A percentile compares a stretch with the other conserved stretches of the same genome.
phyloP scores from a whole-genome alignment of 495 filamentous ascomycete genomes.

The Cercophora samala region DNA sequence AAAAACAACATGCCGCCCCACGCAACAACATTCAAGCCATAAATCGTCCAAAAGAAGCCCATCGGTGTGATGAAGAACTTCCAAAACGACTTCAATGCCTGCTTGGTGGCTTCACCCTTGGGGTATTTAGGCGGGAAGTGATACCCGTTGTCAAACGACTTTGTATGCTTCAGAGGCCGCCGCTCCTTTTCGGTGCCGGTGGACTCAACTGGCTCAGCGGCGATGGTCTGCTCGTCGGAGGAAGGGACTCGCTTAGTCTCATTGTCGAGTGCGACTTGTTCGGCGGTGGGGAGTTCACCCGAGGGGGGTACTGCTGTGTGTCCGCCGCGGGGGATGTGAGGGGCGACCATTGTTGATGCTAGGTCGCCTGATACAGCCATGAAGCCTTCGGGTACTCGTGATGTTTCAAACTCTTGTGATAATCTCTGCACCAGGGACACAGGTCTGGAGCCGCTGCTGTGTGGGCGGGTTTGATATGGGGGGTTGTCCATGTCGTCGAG shows the following conservation, averaged over 20 bases:
- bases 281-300: background rate
- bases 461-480: background rate
- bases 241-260: background rate
- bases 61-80: conserved; percentile 57
- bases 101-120: conserved; percentile 55
- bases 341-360: conserved; percentile 25
- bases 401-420: conserved; percentile 46
- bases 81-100: conserved; percentile 56
- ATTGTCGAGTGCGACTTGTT: background rate
- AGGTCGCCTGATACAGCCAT: conserved; percentile 51
- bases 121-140: conserved; percentile 66
- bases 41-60: conserved; percentile 72
- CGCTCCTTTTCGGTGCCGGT: background rate
- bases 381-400: conserved; percentile 50
- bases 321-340: background rate
- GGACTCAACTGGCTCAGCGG: background rate
- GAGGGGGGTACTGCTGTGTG: background rate
- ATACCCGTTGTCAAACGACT: conserved; percentile 57
- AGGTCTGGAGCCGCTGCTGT: conserved; percentile 23
- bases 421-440: conserved; percentile 40
- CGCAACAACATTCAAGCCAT: conserved; percentile 75
- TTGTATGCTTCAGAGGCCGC: conserved; percentile 12
- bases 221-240: conserved; percentile 5
- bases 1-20: conserved; percentile 93
- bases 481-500: background rate